These are phyloP conservation scores for Huntiella moniliformis DNA, from an alignment of 2,329 filamentous ascomycete genomes.

Conservation along the genomic window DNA sequence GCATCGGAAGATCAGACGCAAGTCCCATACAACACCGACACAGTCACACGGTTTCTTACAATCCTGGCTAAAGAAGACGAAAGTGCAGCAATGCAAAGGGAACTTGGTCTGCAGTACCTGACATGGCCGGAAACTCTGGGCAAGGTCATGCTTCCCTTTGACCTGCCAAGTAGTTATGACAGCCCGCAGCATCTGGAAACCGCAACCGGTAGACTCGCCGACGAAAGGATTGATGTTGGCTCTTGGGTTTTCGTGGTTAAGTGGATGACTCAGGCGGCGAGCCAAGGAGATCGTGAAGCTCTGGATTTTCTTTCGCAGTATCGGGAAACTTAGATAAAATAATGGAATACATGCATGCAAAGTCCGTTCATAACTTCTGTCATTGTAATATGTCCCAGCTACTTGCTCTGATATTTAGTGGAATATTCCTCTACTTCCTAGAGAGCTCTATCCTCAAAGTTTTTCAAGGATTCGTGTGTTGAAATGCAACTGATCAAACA, in stretches of 20 bases:
- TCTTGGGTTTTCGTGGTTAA: constrained; percentile 90
- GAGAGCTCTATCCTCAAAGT: no score
- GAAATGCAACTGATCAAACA: no score
- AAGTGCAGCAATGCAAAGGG: constrained; percentile 70
- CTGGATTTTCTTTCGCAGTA: constrained; percentile 32
- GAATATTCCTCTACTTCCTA: neutral
- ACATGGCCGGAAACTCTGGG: constrained; percentile 74
- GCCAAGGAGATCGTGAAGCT: constrained; percentile 72
- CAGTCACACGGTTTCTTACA: constrained; percentile 41
- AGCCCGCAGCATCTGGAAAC: no score
- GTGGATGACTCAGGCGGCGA: constrained; percentile 85
- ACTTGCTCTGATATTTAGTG: no score
- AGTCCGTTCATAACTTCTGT: no score
- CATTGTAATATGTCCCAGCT: no score
- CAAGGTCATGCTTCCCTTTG: constrained; percentile 65
- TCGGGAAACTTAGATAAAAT: no score
- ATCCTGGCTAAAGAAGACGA: constrained; percentile 81
- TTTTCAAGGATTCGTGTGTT: no score
- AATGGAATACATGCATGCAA: no score
- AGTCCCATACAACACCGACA: no score
- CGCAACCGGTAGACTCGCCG: neutral
- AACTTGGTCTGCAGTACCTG: constrained; percentile 83
- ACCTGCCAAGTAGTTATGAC: constrained; percentile 33
- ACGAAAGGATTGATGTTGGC: constrained; percentile 40
- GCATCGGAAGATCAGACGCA: no score